Conservation (phyloP, 495 filamentous ascomycete species). For the Penicillium psychrofluorescens region DNA sequence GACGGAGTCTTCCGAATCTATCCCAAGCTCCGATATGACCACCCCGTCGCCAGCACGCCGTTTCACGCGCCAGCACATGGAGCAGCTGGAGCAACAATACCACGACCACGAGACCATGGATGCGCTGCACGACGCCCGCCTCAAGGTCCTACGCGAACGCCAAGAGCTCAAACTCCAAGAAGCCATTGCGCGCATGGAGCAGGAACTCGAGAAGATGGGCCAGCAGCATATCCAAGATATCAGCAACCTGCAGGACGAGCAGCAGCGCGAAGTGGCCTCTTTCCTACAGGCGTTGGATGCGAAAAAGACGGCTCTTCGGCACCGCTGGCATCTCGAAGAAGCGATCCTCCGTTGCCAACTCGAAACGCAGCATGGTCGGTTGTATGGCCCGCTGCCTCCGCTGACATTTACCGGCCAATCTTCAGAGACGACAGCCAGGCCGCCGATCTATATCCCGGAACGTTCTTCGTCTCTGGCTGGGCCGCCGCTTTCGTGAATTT, state of each 20-base stretch:
- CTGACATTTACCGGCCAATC: slow-evolving; percentile 26
- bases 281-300: slow-evolving; percentile 39
- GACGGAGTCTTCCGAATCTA: slow-evolving; percentile 14
- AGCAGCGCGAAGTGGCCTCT: slow-evolving; percentile 44
- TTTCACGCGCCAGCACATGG: slow-evolving; percentile 32
- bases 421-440: slow-evolving; percentile 13
- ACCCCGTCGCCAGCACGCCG: slow-evolving; percentile 16
- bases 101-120: slow-evolving; percentile 62
- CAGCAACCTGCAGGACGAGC: slow-evolving; percentile 46
- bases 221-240: slow-evolving; percentile 45
- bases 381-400: slow-evolving; percentile 41
- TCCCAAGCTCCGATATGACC: slow-evolving; percentile 12
- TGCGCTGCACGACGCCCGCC: slow-evolving; percentile 60
- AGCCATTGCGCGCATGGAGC: slow-evolving; percentile 55
- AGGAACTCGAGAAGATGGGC: slow-evolving; percentile 49
- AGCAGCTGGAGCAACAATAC: slow-evolving; percentile 65
- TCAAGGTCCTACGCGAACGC: slow-evolving; percentile 74
- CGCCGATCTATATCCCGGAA: slow-evolving; percentile 13
- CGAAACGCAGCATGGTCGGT: slow-evolving; percentile 40
- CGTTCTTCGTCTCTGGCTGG: not conserved
- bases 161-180: slow-evolving; percentile 65
- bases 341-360: slow-evolving; percentile 56
- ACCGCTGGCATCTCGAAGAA: slow-evolving; percentile 56
- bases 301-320: slow-evolving; percentile 42
- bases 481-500: too few species aligned